Base-by-base conservation (phyloP, 2,329 filamentous ascomycete species). In the Verticillium nonalfalfae region DNA sequence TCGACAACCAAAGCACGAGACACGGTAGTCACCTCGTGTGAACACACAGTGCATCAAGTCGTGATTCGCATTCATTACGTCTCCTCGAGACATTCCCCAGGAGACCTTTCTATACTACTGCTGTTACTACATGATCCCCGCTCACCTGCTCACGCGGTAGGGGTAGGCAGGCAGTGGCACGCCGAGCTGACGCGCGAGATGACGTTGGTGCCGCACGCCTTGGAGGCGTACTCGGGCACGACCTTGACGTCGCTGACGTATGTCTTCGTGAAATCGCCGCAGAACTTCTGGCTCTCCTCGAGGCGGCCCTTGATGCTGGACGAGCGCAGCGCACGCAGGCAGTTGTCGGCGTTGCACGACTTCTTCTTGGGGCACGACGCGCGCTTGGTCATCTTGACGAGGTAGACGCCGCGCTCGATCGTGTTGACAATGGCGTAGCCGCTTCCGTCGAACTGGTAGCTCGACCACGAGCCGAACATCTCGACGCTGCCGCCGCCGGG, bases 371-470 rank as follows among this genome's bases (percentile, higher is more conserved):
- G 62, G 59, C 62, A 64, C 34, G 59, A 35, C 35, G 60, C 60
- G 56, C 56, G 60, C 56, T 57, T 56, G 56, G 62, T 60, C 58
- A 61, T 60, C 58, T 62, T 62, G 50, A 64, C 62, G 26, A 62
- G 57, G 52, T 60, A 64, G 18, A 60, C 62, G 50, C 62, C 62
- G 39, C 62, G 62, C 62, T 64, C 62, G 15, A 58, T 64, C 58
- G 60, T 64, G 62, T 64, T 64, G 60, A 64, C 58, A 54, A 64
- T 62, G 56, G 58, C 54, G 59, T 56, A 64, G 58, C 60, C 62
- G 45, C 60, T 60, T 39, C 36, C 50, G 58, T 60, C 60, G 36
- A 60, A 57, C 56, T 59, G 60, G 57, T 60, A 64, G 7, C 60
- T 57, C 7, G 57, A 55, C 62, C 62, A 64, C 55, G 57, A 60